A percentile compares a stretch with the other conserved stretches of the same genome.
phyloP scores from a whole-genome alignment of 805 yeast genomes.

The Wickerhamomyces hampshirensis region DNA sequence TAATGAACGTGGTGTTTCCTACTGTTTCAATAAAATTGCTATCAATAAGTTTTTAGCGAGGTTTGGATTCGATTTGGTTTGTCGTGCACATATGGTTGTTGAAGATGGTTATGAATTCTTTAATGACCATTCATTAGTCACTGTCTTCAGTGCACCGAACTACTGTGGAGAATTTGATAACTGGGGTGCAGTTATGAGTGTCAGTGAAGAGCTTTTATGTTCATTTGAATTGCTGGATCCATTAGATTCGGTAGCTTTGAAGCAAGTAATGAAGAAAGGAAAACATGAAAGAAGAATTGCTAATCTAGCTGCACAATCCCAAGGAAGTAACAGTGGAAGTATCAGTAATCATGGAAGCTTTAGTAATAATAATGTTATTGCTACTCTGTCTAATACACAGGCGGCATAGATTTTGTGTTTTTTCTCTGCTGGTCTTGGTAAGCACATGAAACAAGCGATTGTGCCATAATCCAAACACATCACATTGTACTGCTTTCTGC shows the following conservation, averaged over 20 bases:
- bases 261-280: constrained; percentile 93
- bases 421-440: neutral
- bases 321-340: constrained; percentile 17
- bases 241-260: constrained; percentile 84
- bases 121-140: constrained; percentile 81
- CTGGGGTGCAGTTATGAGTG: constrained; percentile 99
- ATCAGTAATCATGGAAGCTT: constrained; percentile 21
- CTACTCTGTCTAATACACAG: neutral
- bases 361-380: constrained; percentile 4
- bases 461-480: no score
- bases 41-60: constrained; percentile 68
- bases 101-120: constrained; percentile 96
- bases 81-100: constrained; percentile 95
- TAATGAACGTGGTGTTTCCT: constrained; percentile 96
- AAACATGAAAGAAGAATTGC: constrained; percentile 78
- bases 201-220: constrained; percentile 86
- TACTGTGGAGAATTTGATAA: constrained; percentile 73
- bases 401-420: neutral
- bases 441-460: no score
- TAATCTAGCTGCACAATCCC: constrained; percentile 25
- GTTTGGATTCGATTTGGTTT: constrained; percentile 78
- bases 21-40: constrained; percentile 79
- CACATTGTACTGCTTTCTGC: no score
- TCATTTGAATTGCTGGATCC: constrained; percentile 93
- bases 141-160: constrained; percentile 98